A percentile compares a stretch with the other conserved stretches of the same genome.
Evolutionary conservation across 2,329 filamentous ascomycete genomes (phyloP).

Genomic region (Plectosphaerella plurivora): DNA sequence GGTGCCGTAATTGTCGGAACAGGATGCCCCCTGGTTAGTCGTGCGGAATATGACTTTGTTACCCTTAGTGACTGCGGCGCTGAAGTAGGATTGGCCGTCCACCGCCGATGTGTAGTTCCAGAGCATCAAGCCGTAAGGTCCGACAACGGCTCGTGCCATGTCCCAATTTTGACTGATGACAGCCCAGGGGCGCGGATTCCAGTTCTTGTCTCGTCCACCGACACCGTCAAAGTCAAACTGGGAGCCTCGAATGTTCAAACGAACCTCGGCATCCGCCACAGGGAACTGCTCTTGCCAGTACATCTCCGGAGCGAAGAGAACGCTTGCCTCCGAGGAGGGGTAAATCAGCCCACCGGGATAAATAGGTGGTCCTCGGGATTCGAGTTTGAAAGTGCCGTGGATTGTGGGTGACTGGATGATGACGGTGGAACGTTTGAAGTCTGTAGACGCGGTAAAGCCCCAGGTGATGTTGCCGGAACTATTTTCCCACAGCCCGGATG

Average conservation of each 20-base stretch:
- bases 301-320: not conserved
- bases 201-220: conserved; percentile 11
- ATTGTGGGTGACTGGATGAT: not conserved
- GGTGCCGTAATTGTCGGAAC: not conserved
- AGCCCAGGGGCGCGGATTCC: conserved; percentile 11
- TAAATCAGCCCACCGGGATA: not conserved
- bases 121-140: conserved; percentile 10
- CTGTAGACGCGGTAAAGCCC: not conserved
- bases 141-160: conserved; percentile 8
- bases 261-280: conserved; percentile 7
- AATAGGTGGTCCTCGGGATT: not conserved
- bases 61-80: not conserved
- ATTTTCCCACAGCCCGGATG: not conserved
- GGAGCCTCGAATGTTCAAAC: conserved; percentile 6
- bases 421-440: not conserved
- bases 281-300: conserved; percentile 1
- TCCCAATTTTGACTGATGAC: conserved; percentile 10
- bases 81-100: not conserved
- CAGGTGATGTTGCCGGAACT: not conserved
- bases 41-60: not conserved
- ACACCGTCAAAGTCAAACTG: conserved; percentile 7
- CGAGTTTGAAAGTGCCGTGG: not conserved
- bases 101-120: conserved; percentile 9
- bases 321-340: not conserved
- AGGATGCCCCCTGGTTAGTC: not conserved